Base-by-base conservation (phyloP, 768 basidiomycete genomes). In the Tylopilus sp. region DNA sequence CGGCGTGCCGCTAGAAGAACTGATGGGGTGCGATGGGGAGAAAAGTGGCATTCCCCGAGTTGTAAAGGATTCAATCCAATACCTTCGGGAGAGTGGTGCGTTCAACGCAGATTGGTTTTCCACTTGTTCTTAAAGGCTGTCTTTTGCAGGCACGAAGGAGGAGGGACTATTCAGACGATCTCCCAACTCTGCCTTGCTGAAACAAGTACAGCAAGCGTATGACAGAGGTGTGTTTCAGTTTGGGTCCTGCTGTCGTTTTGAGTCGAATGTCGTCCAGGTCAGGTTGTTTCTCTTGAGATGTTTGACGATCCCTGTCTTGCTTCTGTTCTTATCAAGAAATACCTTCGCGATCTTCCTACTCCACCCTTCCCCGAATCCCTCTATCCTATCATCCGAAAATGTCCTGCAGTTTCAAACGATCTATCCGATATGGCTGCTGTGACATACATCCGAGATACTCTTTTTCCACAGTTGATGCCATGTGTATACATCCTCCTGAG, bases 81-180 rank as follows among this genome's bases (percentile, higher is more conserved):
- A 81, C 62, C 67, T 93, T 13, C 78, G 87, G 19, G 82, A 82
- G 33, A 78, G 77, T 51, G 88, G 71, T 74, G 21, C 24, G 59
- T 49, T 12, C 22, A 12, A 5, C 7, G 8, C 12, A 21, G 21
- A 34, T 33, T 16, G 19, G 28, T 37, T 42, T 19, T 17, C 34
- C 17, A 47, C 21, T 31, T 14, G 2, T 38, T n/a, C 24, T 40
- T 17, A 33, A 14, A 41, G 11, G n/a, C n/a, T 25, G 37, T 30
- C 28, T 52, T 4, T 40, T 13, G 14, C 48, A 76, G 89, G 67
- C 49, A 50, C 93, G 71, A 72, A 81, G 22, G 83, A 88, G 29
- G 88, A 89, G 55, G 92, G 92, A 0, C 71, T 94, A 3, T 94
- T 94, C 69, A 78, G 92, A 50, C 79, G 89, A n/a, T 91, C 88